phyloP scores from a whole-genome alignment of 192 early-diverging fungal species.

The Pilaira anomala region DNA sequence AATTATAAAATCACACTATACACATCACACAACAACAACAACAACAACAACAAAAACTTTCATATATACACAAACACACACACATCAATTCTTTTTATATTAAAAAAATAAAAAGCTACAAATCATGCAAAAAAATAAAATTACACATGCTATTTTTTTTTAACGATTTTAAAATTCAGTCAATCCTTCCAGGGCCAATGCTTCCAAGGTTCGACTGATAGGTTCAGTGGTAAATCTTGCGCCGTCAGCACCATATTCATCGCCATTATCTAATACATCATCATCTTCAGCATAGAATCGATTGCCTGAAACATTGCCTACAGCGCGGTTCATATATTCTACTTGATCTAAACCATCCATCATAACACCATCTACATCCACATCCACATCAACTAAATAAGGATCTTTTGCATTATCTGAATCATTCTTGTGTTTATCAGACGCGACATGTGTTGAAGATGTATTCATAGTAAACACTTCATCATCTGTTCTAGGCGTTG shows the following conservation, averaged over 20 bases:
- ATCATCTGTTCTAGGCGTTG: neutral
- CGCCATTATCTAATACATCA: slow-evolving; percentile 5
- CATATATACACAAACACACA: no score
- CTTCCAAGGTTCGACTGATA: slow-evolving; percentile 37
- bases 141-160: neutral
- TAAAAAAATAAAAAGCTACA: slow-evolving; percentile 1
- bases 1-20: no score
- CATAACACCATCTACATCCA: slow-evolving; percentile 33
- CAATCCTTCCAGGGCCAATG: slow-evolving; percentile 45
- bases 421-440: slow-evolving; percentile 1
- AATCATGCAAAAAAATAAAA: neutral
- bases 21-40: no score
- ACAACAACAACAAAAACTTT: no score
- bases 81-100: no score
- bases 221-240: slow-evolving; percentile 21
- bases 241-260: slow-evolving; percentile 20
- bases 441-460: neutral
- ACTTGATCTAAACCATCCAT: slow-evolving; percentile 30
- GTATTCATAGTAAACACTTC: neutral
- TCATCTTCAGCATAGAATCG: slow-evolving; percentile 25
- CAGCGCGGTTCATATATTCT: slow-evolving; percentile 17
- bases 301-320: neutral
- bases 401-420: slow-evolving; percentile 13
- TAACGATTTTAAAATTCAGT: slow-evolving; percentile 14
- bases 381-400: slow-evolving; percentile 30